Percentiles rank a stretch among this genome's conserved stretches.
These are phyloP conservation scores for Mallotus nudiflorus DNA, from an alignment of 345 rosid genomes.

Conservation along the genomic window DNA sequence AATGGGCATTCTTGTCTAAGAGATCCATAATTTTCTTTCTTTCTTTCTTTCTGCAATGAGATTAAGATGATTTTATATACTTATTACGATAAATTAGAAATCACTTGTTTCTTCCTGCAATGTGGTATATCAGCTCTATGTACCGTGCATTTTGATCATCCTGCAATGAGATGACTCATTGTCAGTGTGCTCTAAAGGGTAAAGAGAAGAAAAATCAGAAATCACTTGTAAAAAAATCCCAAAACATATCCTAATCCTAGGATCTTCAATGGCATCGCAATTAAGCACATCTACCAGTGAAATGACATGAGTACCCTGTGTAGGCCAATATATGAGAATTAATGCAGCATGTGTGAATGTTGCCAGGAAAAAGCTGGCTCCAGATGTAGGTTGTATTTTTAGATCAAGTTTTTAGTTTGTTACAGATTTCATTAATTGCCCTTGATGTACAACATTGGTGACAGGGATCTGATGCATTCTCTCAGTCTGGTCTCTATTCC, in stretches of 20 bases:
- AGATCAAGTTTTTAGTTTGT: background rate
- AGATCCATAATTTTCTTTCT: background rate
- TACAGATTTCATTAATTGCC: slow-evolving; percentile 10
- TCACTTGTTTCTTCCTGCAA: no score
- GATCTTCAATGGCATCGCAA: background rate
- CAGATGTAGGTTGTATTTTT: background rate
- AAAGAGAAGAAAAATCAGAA: background rate
- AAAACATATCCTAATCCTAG: background rate
- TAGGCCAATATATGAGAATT: background rate
- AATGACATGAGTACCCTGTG: background rate
- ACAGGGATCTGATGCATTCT: slow-evolving; percentile 95
- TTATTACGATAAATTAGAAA: no score
- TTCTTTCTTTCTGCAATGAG: background rate
- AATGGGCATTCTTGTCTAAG: background rate
- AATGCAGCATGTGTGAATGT: background rate
- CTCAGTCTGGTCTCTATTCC: slow-evolving; percentile 96
- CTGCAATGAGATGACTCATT: background rate
- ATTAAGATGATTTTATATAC: no score
- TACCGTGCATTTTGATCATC: background rate
- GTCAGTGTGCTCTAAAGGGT: background rate
- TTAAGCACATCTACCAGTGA: background rate
- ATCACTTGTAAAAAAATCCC: background rate
- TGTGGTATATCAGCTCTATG: no score
- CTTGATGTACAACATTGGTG: slow-evolving; percentile 18
- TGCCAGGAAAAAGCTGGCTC: background rate